phyloP scores from a whole-genome alignment of 2,329 filamentous ascomycete species.

The Fusarium begoniae region DNA sequence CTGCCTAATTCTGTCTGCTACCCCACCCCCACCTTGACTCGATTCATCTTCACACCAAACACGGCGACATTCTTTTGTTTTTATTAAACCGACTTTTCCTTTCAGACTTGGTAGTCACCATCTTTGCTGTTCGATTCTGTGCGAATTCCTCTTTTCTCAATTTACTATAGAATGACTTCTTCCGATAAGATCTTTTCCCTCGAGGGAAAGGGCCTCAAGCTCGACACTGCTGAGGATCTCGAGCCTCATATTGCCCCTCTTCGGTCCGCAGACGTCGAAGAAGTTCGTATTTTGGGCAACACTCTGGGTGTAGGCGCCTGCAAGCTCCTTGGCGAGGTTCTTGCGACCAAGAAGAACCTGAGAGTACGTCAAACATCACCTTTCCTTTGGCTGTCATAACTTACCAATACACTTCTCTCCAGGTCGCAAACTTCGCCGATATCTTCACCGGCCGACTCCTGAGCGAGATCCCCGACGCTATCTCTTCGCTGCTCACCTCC shows the following conservation, averaged over 20 bases:
- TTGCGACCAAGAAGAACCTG: conserved; percentile 85
- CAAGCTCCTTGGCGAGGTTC: conserved; percentile 82
- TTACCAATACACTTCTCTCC: conserved; percentile 11
- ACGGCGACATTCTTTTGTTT: conserved; percentile 33
- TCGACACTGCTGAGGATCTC: conserved; percentile 87
- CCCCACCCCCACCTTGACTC: conserved; percentile 43
- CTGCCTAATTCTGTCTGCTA: conserved; percentile 30
- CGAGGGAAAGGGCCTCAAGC: conserved; percentile 90
- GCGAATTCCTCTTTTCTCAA: neutral
- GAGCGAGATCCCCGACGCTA: conserved; percentile 90
- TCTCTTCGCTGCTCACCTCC: conserved; percentile 84
- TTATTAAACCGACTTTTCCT: conserved; percentile 18
- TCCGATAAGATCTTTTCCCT: conserved; percentile 80
- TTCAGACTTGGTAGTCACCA: conserved; percentile 19
- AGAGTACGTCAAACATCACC: conserved; percentile 60
- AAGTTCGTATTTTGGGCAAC: conserved; percentile 89
- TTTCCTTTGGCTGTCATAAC: neutral
- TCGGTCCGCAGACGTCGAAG: conserved; percentile 79
- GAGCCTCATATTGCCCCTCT: conserved; percentile 84
- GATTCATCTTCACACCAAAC: conserved; percentile 32
- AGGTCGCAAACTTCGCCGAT: conserved; percentile 90
- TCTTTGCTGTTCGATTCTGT: conserved; percentile 17
- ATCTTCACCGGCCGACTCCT: conserved; percentile 97
- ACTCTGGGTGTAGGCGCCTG: conserved; percentile 91
- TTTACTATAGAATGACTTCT: conserved; percentile 43